Base-by-base conservation (phyloP, 2,329 filamentous ascomycete genomes). In the Hymenoscyphus fraxineus region DNA sequence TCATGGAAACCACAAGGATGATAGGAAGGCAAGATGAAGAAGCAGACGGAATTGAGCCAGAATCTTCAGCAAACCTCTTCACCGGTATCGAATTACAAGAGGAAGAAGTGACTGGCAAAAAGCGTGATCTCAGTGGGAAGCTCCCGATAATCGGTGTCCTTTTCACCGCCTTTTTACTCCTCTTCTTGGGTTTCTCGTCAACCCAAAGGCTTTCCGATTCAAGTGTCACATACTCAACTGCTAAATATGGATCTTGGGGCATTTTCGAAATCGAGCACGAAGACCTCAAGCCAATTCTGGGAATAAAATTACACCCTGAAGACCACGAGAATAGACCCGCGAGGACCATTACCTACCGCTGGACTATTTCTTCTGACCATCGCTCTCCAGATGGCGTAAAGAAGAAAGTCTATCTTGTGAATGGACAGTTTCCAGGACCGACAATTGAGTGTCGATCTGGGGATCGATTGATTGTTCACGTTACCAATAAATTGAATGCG, bases 381-480 rank as follows among this genome's bases (percentile, higher is more conserved):
- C 71, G 75, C n/a, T 74, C 76, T 2, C 80, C 81, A 6, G 82
- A 85, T 69, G 82, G 83, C 0, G 82, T 85, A 1, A 66, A 74
- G n/a, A 83, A 83, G 67, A 67, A 70, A 0, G 76, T 84, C 3
- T 82, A 81, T 69, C 73, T 82, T 2, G 78, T 85, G 64, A 85
- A 85, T 67, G 78, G 78, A 32, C 65, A 74, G 0, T 82, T 83
- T 64, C 81, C 81, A 1, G 82, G 82, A 3, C 81, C 82, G 6
- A 81, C 78, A 0, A 74, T 84, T 32, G 68, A 71, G 55, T 64
- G 58, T 31, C 62, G 68, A 4, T 66, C 68, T 1, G 83, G 83
- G 54, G 84, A 86, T 67, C 80, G 75, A 38, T 62, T 85, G 60
- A 68, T 82, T 4, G 76, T 85, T 47, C 81, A 81, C 64, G 73